Conservation (phyloP, 176 grass and related monocot genomes). For the Neostapfia colusana region DNA sequence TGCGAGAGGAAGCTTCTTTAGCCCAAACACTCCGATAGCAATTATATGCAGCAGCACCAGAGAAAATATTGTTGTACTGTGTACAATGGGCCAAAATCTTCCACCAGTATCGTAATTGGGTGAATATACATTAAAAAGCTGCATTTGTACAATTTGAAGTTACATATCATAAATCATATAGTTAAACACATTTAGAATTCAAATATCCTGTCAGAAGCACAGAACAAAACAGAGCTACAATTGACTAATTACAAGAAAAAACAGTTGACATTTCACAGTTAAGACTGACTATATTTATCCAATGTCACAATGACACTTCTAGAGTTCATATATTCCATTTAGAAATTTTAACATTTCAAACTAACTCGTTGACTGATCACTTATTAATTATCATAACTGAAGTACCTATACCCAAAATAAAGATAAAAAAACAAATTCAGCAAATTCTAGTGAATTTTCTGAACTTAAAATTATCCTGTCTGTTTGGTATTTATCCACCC, state of each 20-base stretch:
- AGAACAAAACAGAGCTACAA: neutral
- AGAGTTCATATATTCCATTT: neutral
- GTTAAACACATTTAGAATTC: constrained; percentile 6
- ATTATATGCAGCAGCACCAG: constrained; percentile 83
- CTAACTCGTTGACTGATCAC: constrained; percentile 2
- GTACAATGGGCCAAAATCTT: constrained; percentile 88
- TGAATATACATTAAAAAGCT: constrained; percentile 82
- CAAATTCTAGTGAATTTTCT: neutral
- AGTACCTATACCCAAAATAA: neutral
- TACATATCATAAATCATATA: constrained; percentile 9
- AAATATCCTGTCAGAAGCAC: neutral
- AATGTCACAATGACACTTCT: neutral
- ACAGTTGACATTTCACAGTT: neutral
- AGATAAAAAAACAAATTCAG: neutral
- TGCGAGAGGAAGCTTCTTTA: constrained; percentile 85
- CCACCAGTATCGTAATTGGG: constrained; percentile 96
- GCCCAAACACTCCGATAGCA: constrained; percentile 75
- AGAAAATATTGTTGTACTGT: constrained; percentile 79
- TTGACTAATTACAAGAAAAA: neutral
- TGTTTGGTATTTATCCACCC: neutral
- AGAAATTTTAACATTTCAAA: neutral
- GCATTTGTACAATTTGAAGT: constrained; percentile 43
- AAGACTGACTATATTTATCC: constrained; percentile 1
- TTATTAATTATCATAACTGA: neutral
- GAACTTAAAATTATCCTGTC: neutral